These are phyloP conservation scores for Tolypocladium album DNA, from an alignment of 2,329 filamentous ascomycete species.

Conservation along the genomic window DNA sequence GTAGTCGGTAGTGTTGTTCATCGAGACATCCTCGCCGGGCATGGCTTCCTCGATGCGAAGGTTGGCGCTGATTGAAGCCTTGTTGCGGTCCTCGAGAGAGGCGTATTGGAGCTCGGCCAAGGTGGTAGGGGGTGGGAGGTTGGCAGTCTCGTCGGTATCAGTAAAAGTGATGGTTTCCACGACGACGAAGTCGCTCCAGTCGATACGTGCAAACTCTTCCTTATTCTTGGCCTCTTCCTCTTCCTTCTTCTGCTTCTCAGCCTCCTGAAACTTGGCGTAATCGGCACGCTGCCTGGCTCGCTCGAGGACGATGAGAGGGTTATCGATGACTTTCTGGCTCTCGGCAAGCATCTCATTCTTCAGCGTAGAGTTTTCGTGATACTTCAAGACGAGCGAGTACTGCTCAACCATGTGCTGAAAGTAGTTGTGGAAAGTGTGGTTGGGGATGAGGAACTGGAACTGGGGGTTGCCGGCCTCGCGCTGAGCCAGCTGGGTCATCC, in stretches of 20 bases:
- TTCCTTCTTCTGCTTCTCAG: conserved; percentile 80
- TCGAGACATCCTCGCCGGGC: conserved; percentile 55
- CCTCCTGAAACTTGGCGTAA: conserved; percentile 74
- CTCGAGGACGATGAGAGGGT: conserved; percentile 71
- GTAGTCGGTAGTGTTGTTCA: conserved; percentile 31
- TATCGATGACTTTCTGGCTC: conserved; percentile 61
- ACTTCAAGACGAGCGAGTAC: conserved; percentile 69
- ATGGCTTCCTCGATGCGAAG: conserved; percentile 91
- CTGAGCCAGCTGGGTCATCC: conserved; percentile 82
- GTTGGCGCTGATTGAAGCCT: conserved; percentile 71
- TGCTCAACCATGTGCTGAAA: conserved; percentile 90
- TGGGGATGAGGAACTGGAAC: conserved; percentile 90
- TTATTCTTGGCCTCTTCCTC: conserved; percentile 78
- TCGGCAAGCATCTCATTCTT: conserved; percentile 63
- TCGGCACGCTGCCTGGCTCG: conserved; percentile 79
- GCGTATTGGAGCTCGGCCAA: conserved; percentile 88
- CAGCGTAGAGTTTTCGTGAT: conserved; percentile 55
- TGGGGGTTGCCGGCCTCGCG: conserved; percentile 84
- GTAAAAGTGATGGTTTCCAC: conserved; percentile 92
- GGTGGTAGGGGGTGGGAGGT: conserved; percentile 80
- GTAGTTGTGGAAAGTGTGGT: conserved; percentile 93
- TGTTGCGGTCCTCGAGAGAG: conserved; percentile 89
- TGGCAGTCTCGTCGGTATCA: conserved; percentile 74
- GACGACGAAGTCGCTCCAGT: conserved; percentile 96
- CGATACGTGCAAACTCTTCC: conserved; percentile 69